Percentiles rank a stretch among this genome's conserved stretches.
Conservation (phyloP, 805 yeast genomes). For the Lipomyces starkeyi region DNA sequence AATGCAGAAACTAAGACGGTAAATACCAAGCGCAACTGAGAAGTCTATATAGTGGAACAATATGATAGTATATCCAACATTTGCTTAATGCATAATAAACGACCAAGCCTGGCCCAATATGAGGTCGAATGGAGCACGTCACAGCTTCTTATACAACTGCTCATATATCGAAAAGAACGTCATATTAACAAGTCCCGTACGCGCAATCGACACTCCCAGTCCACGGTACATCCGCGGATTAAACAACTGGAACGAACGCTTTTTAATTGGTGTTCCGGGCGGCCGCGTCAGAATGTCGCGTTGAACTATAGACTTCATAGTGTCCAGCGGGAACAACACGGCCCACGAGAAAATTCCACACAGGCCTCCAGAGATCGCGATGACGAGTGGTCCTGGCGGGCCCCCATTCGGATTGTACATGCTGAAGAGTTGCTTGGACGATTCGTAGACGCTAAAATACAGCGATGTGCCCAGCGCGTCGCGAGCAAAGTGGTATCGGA, state of each 20-base stretch:
- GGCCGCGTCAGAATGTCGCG: conserved; percentile 66
- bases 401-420: conserved; percentile 40
- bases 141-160: conserved; percentile 52
- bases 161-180: conserved; percentile 78
- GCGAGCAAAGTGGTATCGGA: conserved; percentile 66
- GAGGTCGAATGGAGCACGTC: conserved; percentile 43
- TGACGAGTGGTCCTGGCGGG: conserved; percentile 50
- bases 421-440: conserved; percentile 55
- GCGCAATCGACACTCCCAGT: conserved; percentile 70
- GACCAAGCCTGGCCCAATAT: not conserved
- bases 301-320: conserved; percentile 76
- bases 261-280: conserved; percentile 58
- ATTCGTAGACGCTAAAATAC: conserved; percentile 77
- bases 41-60: not conserved
- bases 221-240: conserved; percentile 71
- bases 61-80: not conserved
- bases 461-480: conserved; percentile 75
- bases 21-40: not conserved
- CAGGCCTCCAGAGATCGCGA: conserved; percentile 76
- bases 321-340: conserved; percentile 78
- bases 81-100: not conserved
- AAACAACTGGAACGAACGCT: conserved; percentile 47
- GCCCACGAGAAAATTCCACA: conserved; percentile 81
- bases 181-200: conserved; percentile 76
- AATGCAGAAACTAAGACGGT: not conserved